Evolutionary conservation across 768 basidiomycete species (phyloP).

Genomic region (Boletus barrowsii): DNA sequence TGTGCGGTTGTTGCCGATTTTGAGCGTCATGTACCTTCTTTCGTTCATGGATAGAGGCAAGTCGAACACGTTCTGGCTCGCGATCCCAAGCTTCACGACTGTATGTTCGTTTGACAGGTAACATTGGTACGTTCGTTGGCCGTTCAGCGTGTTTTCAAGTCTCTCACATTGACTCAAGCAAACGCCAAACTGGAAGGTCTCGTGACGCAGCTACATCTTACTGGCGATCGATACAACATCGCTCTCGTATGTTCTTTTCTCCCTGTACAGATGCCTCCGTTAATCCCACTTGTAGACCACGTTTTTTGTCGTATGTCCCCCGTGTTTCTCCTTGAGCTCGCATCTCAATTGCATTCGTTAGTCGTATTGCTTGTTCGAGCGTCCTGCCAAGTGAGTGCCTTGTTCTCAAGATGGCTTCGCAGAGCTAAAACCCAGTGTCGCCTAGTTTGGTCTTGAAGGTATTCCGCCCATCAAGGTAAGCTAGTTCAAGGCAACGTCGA

Average conservation of each 20-base stretch:
- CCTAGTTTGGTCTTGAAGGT: constrained; percentile 47
- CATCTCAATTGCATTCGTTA: not conserved
- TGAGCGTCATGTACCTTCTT: constrained; percentile 58
- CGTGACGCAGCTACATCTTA: constrained; percentile 49
- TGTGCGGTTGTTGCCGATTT: constrained; percentile 52
- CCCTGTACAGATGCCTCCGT: not conserved
- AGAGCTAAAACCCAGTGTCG: not conserved
- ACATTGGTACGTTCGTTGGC: too few relatives aligned
- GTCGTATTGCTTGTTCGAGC: constrained; percentile 48
- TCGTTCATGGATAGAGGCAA: constrained; percentile 63
- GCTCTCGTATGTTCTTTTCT: constrained; percentile 46
- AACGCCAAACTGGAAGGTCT: constrained; percentile 70
- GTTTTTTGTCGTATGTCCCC: constrained; percentile 61
- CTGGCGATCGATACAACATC: constrained; percentile 61
- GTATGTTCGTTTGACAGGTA: constrained; percentile 37
- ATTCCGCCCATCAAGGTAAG: constrained; percentile 60
- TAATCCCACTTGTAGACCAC: constrained; percentile 45
- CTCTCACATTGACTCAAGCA: constrained; percentile 28
- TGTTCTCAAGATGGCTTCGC: not conserved
- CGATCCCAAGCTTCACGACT: not conserved
- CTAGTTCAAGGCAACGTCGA: not conserved
- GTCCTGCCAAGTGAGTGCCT: constrained; percentile 56
- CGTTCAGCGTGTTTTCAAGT: constrained; percentile 31
- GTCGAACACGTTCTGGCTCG: constrained; percentile 3
- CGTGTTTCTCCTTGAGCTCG: not conserved